Evolutionary conservation across 2,329 filamentous ascomycete species (phyloP), one percentile per base, ranked within the genome.

Genomic region (Paracoccidioides brasiliensis): DNA sequence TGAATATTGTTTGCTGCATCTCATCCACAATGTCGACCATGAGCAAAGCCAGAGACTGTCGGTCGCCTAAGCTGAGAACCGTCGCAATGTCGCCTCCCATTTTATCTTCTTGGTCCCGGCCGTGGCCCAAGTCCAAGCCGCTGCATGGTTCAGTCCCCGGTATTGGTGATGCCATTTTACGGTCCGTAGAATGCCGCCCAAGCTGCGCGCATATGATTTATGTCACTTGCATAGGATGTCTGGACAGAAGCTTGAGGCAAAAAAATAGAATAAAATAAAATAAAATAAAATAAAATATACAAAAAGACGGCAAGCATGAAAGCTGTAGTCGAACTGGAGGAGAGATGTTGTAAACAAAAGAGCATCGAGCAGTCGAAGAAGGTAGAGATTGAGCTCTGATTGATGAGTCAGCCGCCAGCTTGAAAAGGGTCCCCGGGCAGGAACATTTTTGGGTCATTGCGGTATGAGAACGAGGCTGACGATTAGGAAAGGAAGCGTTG

Each of bases 41-140:
- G 3, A 76, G 65, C 3, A 72, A 61, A 8, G 70, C 74, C 41
- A 76, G 60, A 43, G 74, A 70, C 12, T 62, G 71, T 12, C 73
- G 69, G 60, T 75, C 71, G 37, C 66, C 66, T 52, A 70, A 64
- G 54, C 72, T 66, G 42, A 76, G 60, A 52, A 74, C 67, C 46
- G 71, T 70, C 43, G 67, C 71, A 48, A 76, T 64, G 62, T 73
- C 72, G 62, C 70, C 60, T 22, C 55, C 61, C 58, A 48, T 52
- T 55, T 6, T 52, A 37, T 15, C 46, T 53, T 54, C 53, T 33
- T 58, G 55, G 30, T 8, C 12, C 15, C 32, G 37, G 14, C 38
- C 30, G 22, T 22, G 22, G 14, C 15, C 48, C 12, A 10, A 30
- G 8, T 42, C 38, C 22, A 5, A 33, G 2, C 8, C 14, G 10